A percentile compares a stretch with the other conserved stretches of the same genome.
phyloP scores from a whole-genome alignment of 2,329 filamentous ascomycete genomes.

The Aspergillus terreus region DNA sequence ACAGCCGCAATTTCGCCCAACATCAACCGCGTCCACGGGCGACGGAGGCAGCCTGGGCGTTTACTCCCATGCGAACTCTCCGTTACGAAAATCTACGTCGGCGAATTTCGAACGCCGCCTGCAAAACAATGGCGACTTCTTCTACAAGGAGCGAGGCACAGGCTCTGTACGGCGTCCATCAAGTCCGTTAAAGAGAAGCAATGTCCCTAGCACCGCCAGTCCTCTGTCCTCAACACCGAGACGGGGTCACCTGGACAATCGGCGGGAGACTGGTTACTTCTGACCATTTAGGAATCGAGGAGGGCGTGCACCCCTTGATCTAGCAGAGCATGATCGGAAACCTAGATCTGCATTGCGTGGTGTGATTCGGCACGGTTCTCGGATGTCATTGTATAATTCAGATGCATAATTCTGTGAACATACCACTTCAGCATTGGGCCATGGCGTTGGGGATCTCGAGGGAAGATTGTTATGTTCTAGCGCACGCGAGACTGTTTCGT shows the following conservation, averaged over 20 bases:
- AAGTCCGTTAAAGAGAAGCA: constrained; percentile 43
- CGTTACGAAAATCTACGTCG: constrained; percentile 72
- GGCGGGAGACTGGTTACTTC: constrained; percentile 29
- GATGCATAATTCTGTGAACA: neutral
- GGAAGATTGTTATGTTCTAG: neutral
- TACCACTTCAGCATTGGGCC: constrained; percentile 6
- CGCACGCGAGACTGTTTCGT: neutral
- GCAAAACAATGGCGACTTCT: constrained; percentile 38
- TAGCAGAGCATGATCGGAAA: too few species aligned
- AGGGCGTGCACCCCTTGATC: too few species aligned
- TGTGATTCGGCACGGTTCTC: neutral
- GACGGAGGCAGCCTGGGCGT: constrained; percentile 78
- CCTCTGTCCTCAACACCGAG: constrained; percentile 32
- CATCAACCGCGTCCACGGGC: constrained; percentile 36
- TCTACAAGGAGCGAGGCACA: constrained; percentile 31
- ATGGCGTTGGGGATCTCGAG: constrained; percentile 4
- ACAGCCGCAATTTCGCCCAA: constrained; percentile 52
- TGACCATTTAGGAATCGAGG: constrained; percentile 6
- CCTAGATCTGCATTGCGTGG: constrained; percentile 6
- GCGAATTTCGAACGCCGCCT: constrained; percentile 47
- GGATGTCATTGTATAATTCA: neutral
- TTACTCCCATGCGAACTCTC: constrained; percentile 75
- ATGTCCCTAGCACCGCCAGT: constrained; percentile 34
- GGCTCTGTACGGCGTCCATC: constrained; percentile 37
- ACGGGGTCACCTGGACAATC: constrained; percentile 26